Evolutionary conservation across 2,329 filamentous ascomycete species (phyloP).

Genomic region (Scytalidium lignicola): DNA sequence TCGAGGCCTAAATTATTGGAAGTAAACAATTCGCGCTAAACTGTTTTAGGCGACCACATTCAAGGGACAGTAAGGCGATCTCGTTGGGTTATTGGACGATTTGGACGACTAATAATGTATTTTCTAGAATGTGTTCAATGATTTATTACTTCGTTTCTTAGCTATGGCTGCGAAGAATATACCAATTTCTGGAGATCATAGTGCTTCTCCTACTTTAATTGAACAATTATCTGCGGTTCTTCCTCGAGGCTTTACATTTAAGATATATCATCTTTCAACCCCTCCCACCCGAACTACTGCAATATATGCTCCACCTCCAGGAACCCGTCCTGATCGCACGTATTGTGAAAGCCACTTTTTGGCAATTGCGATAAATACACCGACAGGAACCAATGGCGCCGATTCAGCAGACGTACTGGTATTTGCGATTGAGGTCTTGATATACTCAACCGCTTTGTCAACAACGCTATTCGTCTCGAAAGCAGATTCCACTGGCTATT

Average conservation of each 20-base stretch:
- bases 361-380: slow-evolving; percentile 43
- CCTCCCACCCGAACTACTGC: slow-evolving; percentile 69
- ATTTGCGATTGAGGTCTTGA: slow-evolving; percentile 79
- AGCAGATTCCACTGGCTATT: slow-evolving; percentile 89
- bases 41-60: slow-evolving; percentile 7
- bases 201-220: slow-evolving; percentile 20
- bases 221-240: slow-evolving; percentile 32
- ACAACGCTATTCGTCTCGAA: slow-evolving; percentile 95
- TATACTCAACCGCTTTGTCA: slow-evolving; percentile 75
- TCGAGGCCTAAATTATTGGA: slow-evolving; percentile 13
- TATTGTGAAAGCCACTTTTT: slow-evolving; percentile 84
- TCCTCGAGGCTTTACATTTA: slow-evolving; percentile 53
- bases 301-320: slow-evolving; percentile 74
- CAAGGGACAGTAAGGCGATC: neutral
- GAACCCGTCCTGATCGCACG: slow-evolving; percentile 67
- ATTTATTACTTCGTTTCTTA: slow-evolving; percentile 19
- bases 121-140: slow-evolving; percentile 1
- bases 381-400: slow-evolving; percentile 15
- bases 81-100: neutral
- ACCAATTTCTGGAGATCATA: slow-evolving; percentile 13
- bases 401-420: slow-evolving; percentile 51
- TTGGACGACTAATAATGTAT: neutral
- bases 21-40: slow-evolving; percentile 7
- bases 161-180: slow-evolving; percentile 25
- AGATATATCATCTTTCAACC: slow-evolving; percentile 81